phyloP scores from a whole-genome alignment of 1,139 yeast genomes.

The Candida frijolesensis region DNA sequence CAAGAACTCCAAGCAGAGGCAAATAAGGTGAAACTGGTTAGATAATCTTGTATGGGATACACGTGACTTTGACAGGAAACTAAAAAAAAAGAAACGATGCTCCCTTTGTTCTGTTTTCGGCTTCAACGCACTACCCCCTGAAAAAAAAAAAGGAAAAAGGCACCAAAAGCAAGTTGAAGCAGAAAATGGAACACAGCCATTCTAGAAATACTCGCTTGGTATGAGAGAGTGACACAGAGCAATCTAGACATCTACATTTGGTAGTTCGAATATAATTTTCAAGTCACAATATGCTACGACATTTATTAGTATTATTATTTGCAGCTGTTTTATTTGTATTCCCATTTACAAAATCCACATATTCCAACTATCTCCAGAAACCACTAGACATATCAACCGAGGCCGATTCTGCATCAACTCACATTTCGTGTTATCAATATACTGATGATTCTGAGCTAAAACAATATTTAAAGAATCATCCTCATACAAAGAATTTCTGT shows the following conservation, averaged over 20 bases:
- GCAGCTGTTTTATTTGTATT: constrained; percentile 3
- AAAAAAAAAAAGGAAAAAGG: background rate
- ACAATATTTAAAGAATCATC: constrained; percentile 1
- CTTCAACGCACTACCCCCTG: background rate
- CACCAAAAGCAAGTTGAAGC: background rate
- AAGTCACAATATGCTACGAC: constrained; percentile 3
- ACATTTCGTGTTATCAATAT: background rate
- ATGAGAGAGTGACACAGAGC: background rate
- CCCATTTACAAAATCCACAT: background rate
- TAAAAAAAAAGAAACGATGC: no score
- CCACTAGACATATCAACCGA: no score
- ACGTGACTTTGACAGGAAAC: no score
- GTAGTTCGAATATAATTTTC: no score
- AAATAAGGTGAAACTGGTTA: no score
- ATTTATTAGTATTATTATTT: background rate
- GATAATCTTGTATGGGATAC: no score
- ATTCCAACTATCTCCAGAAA: background rate
- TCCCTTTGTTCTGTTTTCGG: no score
- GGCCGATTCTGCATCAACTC: no score
- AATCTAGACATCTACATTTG: background rate
- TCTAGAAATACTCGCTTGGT: background rate
- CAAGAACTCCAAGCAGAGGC: no score
- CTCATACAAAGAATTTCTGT: constrained; percentile 7
- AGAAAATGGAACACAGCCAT: no score
- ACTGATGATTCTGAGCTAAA: constrained; percentile 4